Evolutionary conservation across 306 rosid genomes (phyloP), one percentile per base, ranked within the genome.

Genomic region (Hippophae gyantsensis): DNA sequence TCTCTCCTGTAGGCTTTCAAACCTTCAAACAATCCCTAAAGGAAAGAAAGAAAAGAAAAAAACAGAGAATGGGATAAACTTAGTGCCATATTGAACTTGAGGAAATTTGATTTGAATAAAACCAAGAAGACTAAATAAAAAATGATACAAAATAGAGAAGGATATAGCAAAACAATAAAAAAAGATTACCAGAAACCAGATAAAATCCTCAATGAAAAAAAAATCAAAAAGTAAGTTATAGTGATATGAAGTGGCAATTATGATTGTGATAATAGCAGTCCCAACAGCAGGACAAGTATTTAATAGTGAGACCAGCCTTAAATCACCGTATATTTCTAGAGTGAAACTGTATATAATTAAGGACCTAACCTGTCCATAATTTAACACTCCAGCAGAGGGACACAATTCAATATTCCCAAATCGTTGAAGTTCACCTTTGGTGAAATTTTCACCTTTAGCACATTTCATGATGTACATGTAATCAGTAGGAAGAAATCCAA

Each of bases 11-110:
- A 88, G 13, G 99, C 99, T 65, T 92, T 92, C 79, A 92, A 62
- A 72, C 99, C 99, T 78, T 92, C 99, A 73, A 92, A 92, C 67
- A 92, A 65, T 27, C 99, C 99, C 99, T 92, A 73, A 52, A 70
- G 38, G 62, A 23, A 60, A 18, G 23, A 18, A 6, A n/a, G 60
- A 70, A 42, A 76, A 53, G 48, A 52, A 44, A 64, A 43, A 60
- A 23, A 1, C 43, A 64, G n/a, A 54, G 57, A 7, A 5, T 42
- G 27, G 53, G 57, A 54, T 59, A 13, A 54, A 23, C 25, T 48
- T 14, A 26, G 60, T 10, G 13, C 42, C 43, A 38, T 13, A 7
- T 23, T 18, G 13, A 18, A 44, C 23, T 10, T n/a, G 43, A 13
- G 13, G 1, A 2, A 58, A 46, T 27, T 48, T 13, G 14, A 14